These are phyloP conservation scores for Wickerhamomyces pijperi DNA, from an alignment of 805 yeast genomes.

Conservation along the genomic window DNA sequence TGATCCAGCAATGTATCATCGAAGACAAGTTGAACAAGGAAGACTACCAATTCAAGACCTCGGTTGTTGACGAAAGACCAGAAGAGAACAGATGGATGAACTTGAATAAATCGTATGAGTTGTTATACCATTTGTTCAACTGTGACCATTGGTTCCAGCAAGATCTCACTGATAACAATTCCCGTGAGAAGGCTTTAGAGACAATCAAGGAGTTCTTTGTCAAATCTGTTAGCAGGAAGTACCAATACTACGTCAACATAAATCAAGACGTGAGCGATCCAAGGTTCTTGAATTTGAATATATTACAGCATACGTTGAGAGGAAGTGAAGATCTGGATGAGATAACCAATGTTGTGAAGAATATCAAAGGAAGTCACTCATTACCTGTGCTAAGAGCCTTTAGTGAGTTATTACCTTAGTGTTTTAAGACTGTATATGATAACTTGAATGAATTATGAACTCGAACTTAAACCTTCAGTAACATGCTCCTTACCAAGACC, in stretches of 20 bases:
- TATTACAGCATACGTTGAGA: neutral
- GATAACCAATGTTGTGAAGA: slow-evolving; percentile 2
- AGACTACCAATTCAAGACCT: neutral
- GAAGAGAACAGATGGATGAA: neutral
- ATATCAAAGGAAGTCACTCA: neutral
- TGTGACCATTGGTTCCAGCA: neutral
- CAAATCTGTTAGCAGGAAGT: neutral
- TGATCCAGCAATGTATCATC: neutral
- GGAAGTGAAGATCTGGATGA: neutral
- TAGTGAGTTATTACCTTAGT: neutral
- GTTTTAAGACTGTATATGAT: too few relatives aligned
- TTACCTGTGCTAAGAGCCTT: neutral
- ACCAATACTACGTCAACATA: neutral
- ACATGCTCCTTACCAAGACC: slow-evolving; percentile 1
- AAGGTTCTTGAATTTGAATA: neutral
- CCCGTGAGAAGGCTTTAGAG: neutral
- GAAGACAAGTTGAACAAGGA: neutral
- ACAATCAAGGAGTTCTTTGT: neutral
- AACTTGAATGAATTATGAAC: too few relatives aligned
- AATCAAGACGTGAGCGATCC: neutral
- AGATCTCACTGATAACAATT: neutral
- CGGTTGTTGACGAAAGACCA: neutral
- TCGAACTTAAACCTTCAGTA: too few relatives aligned
- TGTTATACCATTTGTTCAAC: neutral
- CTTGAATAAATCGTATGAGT: neutral